Evolutionary conservation across 1,284 basidiomycete genomes (phyloP), one percentile per base, ranked within the genome.

Genomic region (Macrocybe sp.): DNA sequence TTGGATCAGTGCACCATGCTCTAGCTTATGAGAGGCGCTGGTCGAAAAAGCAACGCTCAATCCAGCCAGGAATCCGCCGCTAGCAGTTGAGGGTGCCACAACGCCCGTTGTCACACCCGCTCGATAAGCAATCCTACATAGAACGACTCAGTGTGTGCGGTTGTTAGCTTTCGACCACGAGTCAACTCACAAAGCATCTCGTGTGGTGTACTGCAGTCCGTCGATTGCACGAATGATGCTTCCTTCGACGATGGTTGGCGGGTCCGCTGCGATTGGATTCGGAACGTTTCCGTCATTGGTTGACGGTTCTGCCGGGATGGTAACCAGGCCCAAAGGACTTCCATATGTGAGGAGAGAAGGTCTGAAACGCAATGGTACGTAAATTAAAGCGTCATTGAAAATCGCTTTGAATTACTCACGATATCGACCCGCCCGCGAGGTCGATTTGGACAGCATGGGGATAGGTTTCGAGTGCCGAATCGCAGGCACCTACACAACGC

Each of bases 181-280:
- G 16, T 28, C 22, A 29, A 66, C 84, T 59, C 55, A 88, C 83
- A 89, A 64, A 35, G 81, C 77, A 58, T 91, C 81, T 40, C 89
- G 78, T 22, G 80, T 79, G 4, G 72, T 73, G 57, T 88, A 92
- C 46, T 78, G 74, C 10, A 91, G 70, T 0, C 89, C 89, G 59
- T 94, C 91, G 4, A 79, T 76, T 0, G 84, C 89, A 32, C 74
- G 73, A 28, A 86, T 77, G 36, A 88, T 60, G 0, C 74, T 58
- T 22, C 76, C 77, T 16, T 80, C 73, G 10, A 76, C 70, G 16
- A 55, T 70, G 32, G 83, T 53, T 39, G 85, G 64, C 4, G 54
- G 53, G 2, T 66, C 55, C 3, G 55, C 59, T 12, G 60, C 61
- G 37, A 88, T 60, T 9, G 74, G 72, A 56, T 87, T 78, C 34